Evolutionary conservation across 345 rosid species (phyloP).

Genomic region (Ceriops zippeliana): DNA sequence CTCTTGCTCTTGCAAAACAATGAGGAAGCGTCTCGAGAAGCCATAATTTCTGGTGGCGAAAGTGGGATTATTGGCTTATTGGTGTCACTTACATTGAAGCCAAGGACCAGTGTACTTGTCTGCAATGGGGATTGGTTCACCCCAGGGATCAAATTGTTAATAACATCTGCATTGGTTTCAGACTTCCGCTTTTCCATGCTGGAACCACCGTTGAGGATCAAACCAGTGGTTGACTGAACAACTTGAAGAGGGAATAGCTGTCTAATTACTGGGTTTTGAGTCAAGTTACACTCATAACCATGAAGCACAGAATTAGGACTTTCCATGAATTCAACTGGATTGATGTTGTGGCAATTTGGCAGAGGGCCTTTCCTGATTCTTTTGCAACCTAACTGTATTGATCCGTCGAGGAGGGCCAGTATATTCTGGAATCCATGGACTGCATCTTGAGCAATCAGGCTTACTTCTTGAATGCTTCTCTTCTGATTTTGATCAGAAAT

Average conservation of each 20-base stretch:
- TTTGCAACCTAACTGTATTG: constrained; percentile 17
- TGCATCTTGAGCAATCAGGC: constrained; percentile 23
- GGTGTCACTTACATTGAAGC: background rate
- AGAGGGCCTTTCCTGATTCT: constrained; percentile 38
- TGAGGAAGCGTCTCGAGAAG: constrained; percentile 12
- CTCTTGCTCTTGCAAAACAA: constrained; percentile 9
- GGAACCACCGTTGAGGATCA: constrained; percentile 5
- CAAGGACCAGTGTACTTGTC: background rate
- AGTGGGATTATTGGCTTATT: constrained; percentile 10
- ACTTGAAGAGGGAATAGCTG: constrained; percentile 14
- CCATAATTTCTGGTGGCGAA: constrained; percentile 21
- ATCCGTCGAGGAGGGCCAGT: constrained; percentile 26
- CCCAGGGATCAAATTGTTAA: constrained; percentile 15
- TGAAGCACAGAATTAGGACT: constrained; percentile 7
- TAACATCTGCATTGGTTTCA: constrained; percentile 6
- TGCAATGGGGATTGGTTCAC: constrained; percentile 12
- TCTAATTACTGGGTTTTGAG: background rate
- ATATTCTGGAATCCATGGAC: constrained; percentile 27
- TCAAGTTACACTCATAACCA: constrained; percentile 1
- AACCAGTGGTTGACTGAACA: constrained; percentile 6
- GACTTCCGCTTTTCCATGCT: background rate
- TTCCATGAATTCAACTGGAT: constrained; percentile 32
- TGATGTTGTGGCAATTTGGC: constrained; percentile 15
- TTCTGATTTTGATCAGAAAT: constrained; percentile 26
- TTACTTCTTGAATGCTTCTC: constrained; percentile 28